A percentile compares a stretch with the other conserved stretches of the same genome.
These are phyloP conservation scores for Hemileccinum impolitum DNA, from an alignment of 768 basidiomycete species.

Conservation along the genomic window DNA sequence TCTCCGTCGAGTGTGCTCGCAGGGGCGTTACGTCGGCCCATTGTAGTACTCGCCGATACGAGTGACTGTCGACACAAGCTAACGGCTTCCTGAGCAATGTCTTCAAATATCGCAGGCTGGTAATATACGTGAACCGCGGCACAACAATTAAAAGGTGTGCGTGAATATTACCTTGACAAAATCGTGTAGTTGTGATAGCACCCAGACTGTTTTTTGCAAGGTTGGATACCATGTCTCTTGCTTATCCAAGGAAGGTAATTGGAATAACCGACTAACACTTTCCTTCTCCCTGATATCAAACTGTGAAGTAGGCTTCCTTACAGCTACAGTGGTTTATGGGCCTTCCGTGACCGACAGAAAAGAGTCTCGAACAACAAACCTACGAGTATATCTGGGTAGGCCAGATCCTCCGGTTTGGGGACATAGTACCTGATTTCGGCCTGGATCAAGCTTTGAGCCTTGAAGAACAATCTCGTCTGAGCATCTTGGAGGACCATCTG, in stretches of 20 bases:
- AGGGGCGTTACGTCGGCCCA: constrained; percentile 49
- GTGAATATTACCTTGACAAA: constrained; percentile 75
- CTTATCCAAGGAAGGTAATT: constrained; percentile 64
- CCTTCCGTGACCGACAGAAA: background rate
- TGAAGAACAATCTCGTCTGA: constrained; percentile 93
- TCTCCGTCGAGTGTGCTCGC: constrained; percentile 60
- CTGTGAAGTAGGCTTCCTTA: constrained; percentile 41
- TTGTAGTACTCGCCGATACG: constrained; percentile 61
- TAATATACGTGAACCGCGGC: constrained; percentile 1
- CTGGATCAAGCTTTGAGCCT: constrained; percentile 89
- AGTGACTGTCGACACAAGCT: constrained; percentile 80
- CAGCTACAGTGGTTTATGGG: constrained; percentile 34
- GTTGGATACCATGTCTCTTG: constrained; percentile 93
- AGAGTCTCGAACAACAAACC: constrained; percentile 40
- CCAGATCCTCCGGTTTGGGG: constrained; percentile 74
- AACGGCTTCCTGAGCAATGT: constrained; percentile 93
- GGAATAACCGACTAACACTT: constrained; percentile 65
- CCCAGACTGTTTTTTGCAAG: constrained; percentile 84
- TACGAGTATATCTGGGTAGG: constrained; percentile 80
- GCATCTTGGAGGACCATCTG: constrained; percentile 94
- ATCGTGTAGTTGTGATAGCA: constrained; percentile 83
- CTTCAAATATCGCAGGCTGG: constrained; percentile 93
- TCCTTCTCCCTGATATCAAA: constrained; percentile 63
- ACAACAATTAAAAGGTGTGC: background rate
- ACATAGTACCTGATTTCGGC: constrained; percentile 83